Conservation (phyloP, 2,329 filamentous ascomycete species). For the Aspergillus udagawae region DNA sequence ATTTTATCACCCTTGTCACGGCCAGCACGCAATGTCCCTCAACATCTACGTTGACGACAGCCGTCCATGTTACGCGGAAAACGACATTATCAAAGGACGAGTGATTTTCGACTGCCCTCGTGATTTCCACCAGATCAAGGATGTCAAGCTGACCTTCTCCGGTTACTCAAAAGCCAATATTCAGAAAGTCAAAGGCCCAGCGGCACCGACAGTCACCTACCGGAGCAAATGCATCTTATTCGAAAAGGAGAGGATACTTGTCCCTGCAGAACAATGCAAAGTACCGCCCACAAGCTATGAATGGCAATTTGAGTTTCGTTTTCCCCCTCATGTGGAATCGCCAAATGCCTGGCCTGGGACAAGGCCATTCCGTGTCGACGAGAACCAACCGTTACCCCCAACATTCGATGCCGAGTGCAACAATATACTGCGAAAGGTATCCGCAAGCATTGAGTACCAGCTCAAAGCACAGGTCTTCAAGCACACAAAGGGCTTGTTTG, state of each 20-base stretch:
- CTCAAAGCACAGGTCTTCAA: conserved; percentile 8
- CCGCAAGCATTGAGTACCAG: conserved; percentile 8
- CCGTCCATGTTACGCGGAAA: conserved; percentile 5
- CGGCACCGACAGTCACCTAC: conserved; percentile 8
- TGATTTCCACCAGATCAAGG: conserved; percentile 4
- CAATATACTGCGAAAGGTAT: conserved; percentile 4
- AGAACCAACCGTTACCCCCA: conserved; percentile 9
- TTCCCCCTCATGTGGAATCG: conserved; percentile 4
- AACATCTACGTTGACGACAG: conserved; percentile 6
- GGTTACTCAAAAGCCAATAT: conserved; percentile 13
- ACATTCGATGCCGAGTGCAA: conserved; percentile 3
- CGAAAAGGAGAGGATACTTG: conserved; percentile 9
- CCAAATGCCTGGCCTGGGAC: conserved; percentile 4
- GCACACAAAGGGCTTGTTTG: conserved; percentile 3
- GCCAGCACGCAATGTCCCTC: conserved; percentile 6
- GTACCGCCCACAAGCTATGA: conserved; percentile 6
- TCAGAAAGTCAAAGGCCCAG: conserved; percentile 13
- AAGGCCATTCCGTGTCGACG: conserved; percentile 8
- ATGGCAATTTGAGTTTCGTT: conserved; percentile 11
- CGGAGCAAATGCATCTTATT: conserved; percentile 14
- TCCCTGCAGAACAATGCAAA: neutral
- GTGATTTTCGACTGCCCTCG: conserved; percentile 5
- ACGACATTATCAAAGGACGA: conserved; percentile 5
- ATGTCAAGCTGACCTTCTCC: conserved; percentile 10
- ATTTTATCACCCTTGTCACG: neutral